phyloP scores from a whole-genome alignment of 2,329 filamentous ascomycete species.

The Sclerotinia subarctica region DNA sequence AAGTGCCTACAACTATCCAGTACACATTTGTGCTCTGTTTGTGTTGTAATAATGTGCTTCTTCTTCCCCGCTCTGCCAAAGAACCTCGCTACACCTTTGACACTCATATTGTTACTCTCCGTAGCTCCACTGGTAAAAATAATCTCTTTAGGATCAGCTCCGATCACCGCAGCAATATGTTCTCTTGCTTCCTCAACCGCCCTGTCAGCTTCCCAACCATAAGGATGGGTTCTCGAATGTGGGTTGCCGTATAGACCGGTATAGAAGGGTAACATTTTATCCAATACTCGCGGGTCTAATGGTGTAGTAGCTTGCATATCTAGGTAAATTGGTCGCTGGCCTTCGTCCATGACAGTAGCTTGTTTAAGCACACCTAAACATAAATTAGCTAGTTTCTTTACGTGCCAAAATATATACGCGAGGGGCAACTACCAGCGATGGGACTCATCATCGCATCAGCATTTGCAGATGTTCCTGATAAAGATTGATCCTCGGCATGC shows the following conservation, averaged over 20 bases:
- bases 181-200: constrained; percentile 83
- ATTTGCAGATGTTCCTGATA: constrained; percentile 32
- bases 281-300: constrained; percentile 87
- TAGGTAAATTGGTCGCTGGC: constrained; percentile 90
- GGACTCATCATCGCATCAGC: constrained; percentile 70
- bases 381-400: constrained; percentile 26
- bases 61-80: constrained; percentile 93
- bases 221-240: constrained; percentile 94
- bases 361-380: constrained; percentile 75
- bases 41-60: constrained; percentile 95
- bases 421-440: constrained; percentile 56
- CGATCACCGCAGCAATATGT: constrained; percentile 82
- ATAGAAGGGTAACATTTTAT: constrained; percentile 94
- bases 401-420: constrained; percentile 20
- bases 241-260: constrained; percentile 95
- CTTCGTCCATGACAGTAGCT: constrained; percentile 89
- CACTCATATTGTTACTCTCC: constrained; percentile 99
- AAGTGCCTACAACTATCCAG: constrained; percentile 95
- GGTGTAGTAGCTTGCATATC: constrained; percentile 98
- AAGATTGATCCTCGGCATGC: constrained; percentile 30
- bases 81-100: constrained; percentile 96
- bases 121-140: constrained; percentile 98
- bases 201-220: constrained; percentile 97
- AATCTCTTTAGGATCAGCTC: constrained; percentile 94
- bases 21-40: constrained; percentile 99